A percentile compares a stretch with the other conserved stretches of the same genome.
phyloP scores from a whole-genome alignment of 2,329 filamentous ascomycete genomes.

The Lasiodiplodia gonubiensis region DNA sequence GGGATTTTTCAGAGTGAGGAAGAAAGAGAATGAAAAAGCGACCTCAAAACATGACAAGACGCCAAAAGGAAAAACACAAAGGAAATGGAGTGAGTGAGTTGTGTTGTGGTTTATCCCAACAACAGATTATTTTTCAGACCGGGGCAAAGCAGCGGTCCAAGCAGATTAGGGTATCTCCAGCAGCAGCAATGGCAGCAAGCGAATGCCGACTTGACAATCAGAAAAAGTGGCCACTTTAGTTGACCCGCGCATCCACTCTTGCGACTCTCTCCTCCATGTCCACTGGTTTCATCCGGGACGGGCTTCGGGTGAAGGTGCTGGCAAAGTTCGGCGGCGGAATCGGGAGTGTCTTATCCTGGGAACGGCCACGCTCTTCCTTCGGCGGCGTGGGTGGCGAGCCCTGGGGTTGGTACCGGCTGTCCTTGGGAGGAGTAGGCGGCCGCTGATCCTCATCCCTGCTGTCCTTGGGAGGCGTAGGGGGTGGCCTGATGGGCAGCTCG shows the following conservation, averaged over 20 bases:
- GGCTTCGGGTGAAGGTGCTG: conserved; percentile 31
- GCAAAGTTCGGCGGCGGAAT: conserved; percentile 34
- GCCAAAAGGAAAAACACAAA: conserved; percentile 20
- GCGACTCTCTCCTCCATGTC: conserved; percentile 27
- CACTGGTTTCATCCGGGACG: conserved; percentile 23
- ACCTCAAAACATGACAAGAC: conserved; percentile 25
- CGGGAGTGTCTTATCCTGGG: conserved; percentile 43
- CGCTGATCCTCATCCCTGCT: conserved; percentile 38
- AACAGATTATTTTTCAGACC: conserved; percentile 19
- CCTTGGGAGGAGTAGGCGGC: conserved; percentile 48
- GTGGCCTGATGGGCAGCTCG: conserved; percentile 42
- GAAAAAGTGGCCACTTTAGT: conserved; percentile 12
- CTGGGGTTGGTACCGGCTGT: conserved; percentile 35
- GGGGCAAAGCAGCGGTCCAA: conserved; percentile 17
- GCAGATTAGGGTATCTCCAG: conserved; percentile 25
- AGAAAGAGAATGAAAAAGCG: conserved; percentile 7
- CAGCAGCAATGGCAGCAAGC: conserved; percentile 23
- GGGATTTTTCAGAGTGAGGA: neutral
- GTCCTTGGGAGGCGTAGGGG: conserved; percentile 54
- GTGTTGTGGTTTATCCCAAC: conserved; percentile 19
- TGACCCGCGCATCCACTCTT: conserved; percentile 26
- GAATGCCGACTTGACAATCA: conserved; percentile 14
- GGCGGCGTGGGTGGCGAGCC: conserved; percentile 47
- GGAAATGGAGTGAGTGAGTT: conserved; percentile 15
- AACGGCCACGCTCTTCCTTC: conserved; percentile 43